A percentile compares a stretch with the other conserved stretches of the same genome.
Evolutionary conservation across 2,329 filamentous ascomycete genomes (phyloP).

Genomic region (Basipetospora chlamydospora): DNA sequence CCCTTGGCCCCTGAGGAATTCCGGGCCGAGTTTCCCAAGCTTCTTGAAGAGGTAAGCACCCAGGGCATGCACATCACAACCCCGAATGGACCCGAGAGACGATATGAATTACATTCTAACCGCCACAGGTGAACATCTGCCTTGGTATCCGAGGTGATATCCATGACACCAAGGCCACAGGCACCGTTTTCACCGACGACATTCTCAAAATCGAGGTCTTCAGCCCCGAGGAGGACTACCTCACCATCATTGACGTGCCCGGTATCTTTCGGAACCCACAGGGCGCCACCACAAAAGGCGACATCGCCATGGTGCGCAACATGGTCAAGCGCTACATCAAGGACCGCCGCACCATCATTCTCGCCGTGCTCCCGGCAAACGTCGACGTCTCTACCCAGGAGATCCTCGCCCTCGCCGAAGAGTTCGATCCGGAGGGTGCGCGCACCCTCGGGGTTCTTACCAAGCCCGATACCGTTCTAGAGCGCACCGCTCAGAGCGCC

Average conservation of each 20-base stretch:
- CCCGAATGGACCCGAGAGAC: too few relatives aligned
- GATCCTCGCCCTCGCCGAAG: slow-evolving; percentile 24
- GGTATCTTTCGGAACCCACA: slow-evolving; percentile 10
- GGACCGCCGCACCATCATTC: slow-evolving; percentile 31
- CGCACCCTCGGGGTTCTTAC: slow-evolving; percentile 30
- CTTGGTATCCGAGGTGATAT: slow-evolving; percentile 26
- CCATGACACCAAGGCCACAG: background rate
- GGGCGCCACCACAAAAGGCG: slow-evolving; percentile 8
- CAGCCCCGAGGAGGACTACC: slow-evolving; percentile 10
- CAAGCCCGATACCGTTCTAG: slow-evolving; percentile 26
- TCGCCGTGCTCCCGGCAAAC: slow-evolving; percentile 27
- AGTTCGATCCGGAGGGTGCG: slow-evolving; percentile 18
- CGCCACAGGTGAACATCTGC: slow-evolving; percentile 20
- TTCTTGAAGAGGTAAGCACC: slow-evolving; percentile 17
- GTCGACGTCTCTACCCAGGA: slow-evolving; percentile 29
- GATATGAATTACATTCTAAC: background rate
- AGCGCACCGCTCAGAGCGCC: slow-evolving; percentile 8
- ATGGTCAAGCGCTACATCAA: slow-evolving; percentile 24
- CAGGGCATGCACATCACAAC: too few relatives aligned
- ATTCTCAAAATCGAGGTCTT: slow-evolving; percentile 11
- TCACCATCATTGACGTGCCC: slow-evolving; percentile 11
- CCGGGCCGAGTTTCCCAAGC: slow-evolving; percentile 18
- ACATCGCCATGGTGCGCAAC: slow-evolving; percentile 7
- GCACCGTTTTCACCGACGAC: slow-evolving; percentile 13
- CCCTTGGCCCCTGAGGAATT: slow-evolving; percentile 9